These are phyloP conservation scores for Aspergillus kassunensis DNA, from an alignment of 495 filamentous ascomycete species.

Conservation along the genomic window DNA sequence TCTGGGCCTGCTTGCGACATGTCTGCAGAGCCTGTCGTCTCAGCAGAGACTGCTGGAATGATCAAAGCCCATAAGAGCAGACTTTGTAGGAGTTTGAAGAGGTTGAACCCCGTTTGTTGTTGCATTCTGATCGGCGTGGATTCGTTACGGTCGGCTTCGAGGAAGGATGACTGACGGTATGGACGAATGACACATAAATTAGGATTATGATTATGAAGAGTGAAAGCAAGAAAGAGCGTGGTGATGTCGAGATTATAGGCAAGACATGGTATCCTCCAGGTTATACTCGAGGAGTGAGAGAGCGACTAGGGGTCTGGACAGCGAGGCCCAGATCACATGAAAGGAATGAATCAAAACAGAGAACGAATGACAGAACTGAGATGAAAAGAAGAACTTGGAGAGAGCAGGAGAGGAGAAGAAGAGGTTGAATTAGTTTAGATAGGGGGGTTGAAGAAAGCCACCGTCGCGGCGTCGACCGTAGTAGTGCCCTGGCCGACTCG, in stretches of 20 bases:
- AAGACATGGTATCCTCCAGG: conserved; percentile 1
- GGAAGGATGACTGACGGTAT: conserved; percentile 8
- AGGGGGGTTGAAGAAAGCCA: not conserved
- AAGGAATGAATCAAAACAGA: not conserved
- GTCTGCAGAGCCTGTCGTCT: not conserved
- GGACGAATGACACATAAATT: conserved; percentile 19
- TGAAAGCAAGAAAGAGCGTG: conserved; percentile 2
- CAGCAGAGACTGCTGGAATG: conserved; percentile 3
- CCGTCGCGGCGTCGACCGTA: too few relatives aligned
- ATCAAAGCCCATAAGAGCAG: conserved; percentile 7
- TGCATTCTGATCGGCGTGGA: conserved; percentile 6
- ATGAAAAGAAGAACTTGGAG: not conserved
- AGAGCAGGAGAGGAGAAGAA: not conserved
- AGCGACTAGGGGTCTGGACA: conserved; percentile 2
- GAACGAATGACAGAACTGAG: not conserved
- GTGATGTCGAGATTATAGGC: not conserved
- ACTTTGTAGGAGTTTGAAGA: conserved; percentile 8
- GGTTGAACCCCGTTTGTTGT: not conserved
- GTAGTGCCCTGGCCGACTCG: too few relatives aligned
- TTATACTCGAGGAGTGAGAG: not conserved
- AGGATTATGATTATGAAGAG: conserved; percentile 5
- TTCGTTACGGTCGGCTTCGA: conserved; percentile 11
- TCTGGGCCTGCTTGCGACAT: not conserved
- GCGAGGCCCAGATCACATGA: not conserved
- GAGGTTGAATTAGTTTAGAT: not conserved